A percentile compares a stretch with the other conserved stretches of the same genome.
phyloP scores from a whole-genome alignment of 805 yeast genomes.

The Kuraishia molischiana region DNA sequence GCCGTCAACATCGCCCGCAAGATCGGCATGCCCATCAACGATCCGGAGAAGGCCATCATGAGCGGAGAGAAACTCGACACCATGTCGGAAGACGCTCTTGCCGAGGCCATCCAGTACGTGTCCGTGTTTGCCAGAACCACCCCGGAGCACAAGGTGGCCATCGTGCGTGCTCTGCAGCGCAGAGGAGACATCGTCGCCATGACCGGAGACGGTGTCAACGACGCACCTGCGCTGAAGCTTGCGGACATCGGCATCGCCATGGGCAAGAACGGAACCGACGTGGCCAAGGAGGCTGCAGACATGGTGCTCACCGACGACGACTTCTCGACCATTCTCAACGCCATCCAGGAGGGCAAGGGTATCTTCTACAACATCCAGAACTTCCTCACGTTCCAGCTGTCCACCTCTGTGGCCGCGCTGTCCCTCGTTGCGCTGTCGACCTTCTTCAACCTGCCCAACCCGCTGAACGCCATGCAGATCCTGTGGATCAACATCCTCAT shows the following conservation, averaged over 20 bases:
- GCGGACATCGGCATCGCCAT: conserved; percentile 98
- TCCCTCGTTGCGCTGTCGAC: conserved; percentile 84
- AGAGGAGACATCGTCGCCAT: conserved; percentile 95
- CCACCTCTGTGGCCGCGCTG: conserved; percentile 92
- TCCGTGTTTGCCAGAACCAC: conserved; percentile 92
- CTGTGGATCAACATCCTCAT: conserved; percentile 93
- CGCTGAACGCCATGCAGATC: conserved; percentile 96
- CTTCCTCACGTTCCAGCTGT: conserved; percentile 88
- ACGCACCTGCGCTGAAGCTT: conserved; percentile 92
- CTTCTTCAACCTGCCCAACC: conserved; percentile 80
- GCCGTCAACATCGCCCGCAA: conserved; percentile 79
- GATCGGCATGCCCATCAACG: conserved; percentile 77
- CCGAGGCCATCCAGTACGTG: conserved; percentile 71
- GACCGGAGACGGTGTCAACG: conserved; percentile 99
- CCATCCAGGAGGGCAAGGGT: conserved; percentile 97
- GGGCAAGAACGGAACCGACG: conserved; percentile 99
- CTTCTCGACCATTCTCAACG: conserved; percentile 85
- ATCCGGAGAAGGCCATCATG: conserved; percentile 57
- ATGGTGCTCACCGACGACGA: conserved; percentile 97
- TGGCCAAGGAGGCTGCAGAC: conserved; percentile 97
- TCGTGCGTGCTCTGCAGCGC: conserved; percentile 80
- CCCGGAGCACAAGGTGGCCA: conserved; percentile 86
- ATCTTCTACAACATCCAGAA: conserved; percentile 93
- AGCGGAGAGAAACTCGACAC: conserved; percentile 77
- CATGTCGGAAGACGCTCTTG: conserved; percentile 62